Conservation (phyloP, 2,329 filamentous ascomycete species). For the Stachybotrys elegans region DNA sequence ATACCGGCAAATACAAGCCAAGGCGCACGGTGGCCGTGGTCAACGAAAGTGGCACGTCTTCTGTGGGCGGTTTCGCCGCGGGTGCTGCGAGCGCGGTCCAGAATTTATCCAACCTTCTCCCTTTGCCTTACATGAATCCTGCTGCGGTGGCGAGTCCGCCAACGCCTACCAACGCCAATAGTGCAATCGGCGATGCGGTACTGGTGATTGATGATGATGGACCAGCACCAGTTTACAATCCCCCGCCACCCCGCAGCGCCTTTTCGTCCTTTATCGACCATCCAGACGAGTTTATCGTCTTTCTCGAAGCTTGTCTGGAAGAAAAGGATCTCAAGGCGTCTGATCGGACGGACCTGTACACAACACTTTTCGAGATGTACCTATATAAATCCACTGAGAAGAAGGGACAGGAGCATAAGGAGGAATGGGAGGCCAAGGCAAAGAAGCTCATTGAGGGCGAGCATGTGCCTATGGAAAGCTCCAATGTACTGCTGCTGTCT, state of each 20-base stretch:
- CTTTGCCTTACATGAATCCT: conserved; percentile 78
- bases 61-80: conserved; percentile 41
- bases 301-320: conserved; percentile 81
- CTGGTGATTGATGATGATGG: conserved; percentile 46
- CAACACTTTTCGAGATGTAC: conserved; percentile 97
- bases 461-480: conserved; percentile 83
- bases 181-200: conserved; percentile 46
- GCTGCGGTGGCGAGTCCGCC: conserved; percentile 50
- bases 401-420: conserved; percentile 59
- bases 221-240: conserved; percentile 57
- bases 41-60: conserved; percentile 29
- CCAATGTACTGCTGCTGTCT: conserved; percentile 87
- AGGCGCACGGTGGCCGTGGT: conserved; percentile 51
- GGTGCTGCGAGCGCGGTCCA: conserved; percentile 74
- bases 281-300: conserved; percentile 83
- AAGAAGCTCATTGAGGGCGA: conserved; percentile 81
- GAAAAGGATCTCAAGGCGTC: conserved; percentile 65
- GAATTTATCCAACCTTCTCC: conserved; percentile 77
- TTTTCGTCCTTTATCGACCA: conserved; percentile 98
- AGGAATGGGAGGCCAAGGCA: conserved; percentile 85
- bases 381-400: conserved; percentile 78
- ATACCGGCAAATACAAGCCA: conserved; percentile 77
- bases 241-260: conserved; percentile 79
- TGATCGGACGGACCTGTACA: conserved; percentile 83
- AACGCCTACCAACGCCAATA: conserved; percentile 42